Percentiles rank a stretch among this genome's conserved stretches.
Conservation (phyloP, 768 basidiomycete species). For the Trametes cubensis region DNA sequence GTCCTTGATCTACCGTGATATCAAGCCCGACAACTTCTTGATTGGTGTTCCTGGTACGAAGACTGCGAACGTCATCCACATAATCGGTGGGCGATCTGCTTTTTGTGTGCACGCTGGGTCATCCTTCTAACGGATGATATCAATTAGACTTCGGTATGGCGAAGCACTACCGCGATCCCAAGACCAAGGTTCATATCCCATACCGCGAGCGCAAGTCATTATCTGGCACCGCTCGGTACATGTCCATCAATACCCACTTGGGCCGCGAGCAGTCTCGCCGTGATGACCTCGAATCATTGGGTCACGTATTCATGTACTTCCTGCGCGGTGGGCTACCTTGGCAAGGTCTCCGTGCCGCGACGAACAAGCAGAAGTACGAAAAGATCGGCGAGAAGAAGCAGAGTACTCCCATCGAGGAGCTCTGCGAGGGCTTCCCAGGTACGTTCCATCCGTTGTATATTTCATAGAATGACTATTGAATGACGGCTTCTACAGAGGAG, state of each 20-base stretch:
- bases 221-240: constrained; percentile 96
- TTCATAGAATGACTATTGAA: neutral
- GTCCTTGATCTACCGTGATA: constrained; percentile 97
- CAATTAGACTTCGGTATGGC: constrained; percentile 95
- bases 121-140: neutral
- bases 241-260: constrained; percentile 99
- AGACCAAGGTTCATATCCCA: constrained; percentile 97
- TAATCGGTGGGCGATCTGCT: constrained; percentile 66
- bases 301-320: constrained; percentile 99
- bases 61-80: constrained; percentile 83
- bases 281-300: constrained; percentile 95
- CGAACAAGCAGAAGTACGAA: constrained; percentile 99
- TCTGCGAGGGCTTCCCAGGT: constrained; percentile 98
- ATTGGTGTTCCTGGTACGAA: constrained; percentile 93
- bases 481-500: constrained; percentile 64
- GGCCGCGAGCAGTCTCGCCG: constrained; percentile 93
- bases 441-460: constrained; percentile 31
- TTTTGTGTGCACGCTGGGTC: neutral
- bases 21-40: constrained; percentile 99
- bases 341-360: constrained; percentile 97
- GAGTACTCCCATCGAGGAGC: constrained; percentile 84
- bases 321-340: constrained; percentile 94
- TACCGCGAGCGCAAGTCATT: constrained; percentile 97
- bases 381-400: constrained; percentile 99
- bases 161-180: constrained; percentile 98